phyloP scores from a whole-genome alignment of 106 monocot genomes.

The Allium cepa region DNA sequence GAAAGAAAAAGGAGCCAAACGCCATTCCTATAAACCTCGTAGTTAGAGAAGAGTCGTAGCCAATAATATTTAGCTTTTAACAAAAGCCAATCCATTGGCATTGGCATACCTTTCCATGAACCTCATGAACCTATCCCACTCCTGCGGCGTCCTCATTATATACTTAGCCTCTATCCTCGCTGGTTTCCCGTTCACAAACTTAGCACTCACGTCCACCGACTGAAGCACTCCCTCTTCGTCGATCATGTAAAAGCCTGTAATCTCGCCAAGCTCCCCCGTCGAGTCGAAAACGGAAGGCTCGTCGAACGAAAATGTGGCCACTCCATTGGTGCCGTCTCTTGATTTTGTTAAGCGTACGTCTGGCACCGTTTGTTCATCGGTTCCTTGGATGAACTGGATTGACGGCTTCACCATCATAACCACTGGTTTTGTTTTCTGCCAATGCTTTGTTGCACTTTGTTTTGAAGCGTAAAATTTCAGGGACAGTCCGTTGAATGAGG shows the following conservation, averaged over 20 bases:
- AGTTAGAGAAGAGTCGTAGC: no score
- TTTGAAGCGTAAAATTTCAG: conserved; percentile 25
- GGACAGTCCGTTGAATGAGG: conserved; percentile 44
- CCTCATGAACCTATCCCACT: conserved; percentile 98
- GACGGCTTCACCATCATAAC: conserved; percentile 62
- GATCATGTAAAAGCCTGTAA: conserved; percentile 98
- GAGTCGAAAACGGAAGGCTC: conserved; percentile 96
- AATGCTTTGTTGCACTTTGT: background rate
- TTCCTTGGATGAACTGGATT: conserved; percentile 92
- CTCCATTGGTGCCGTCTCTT: conserved; percentile 69
- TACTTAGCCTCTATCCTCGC: conserved; percentile 87
- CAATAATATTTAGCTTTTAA: conserved; percentile 30
- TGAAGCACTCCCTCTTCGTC: conserved; percentile 94
- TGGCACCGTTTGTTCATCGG: conserved; percentile 84
- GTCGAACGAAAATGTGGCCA: conserved; percentile 69
- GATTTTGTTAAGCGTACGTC: conserved; percentile 88
- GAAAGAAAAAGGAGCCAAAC: no score
- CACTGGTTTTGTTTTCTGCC: conserved; percentile 10
- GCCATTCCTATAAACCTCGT: no score
- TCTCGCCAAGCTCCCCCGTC: conserved; percentile 78
- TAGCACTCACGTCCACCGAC: conserved; percentile 89
- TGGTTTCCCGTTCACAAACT: conserved; percentile 95
- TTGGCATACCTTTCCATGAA: conserved; percentile 99
- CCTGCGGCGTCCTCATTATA: conserved; percentile 66
- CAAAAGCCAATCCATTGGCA: conserved; percentile 81